A percentile compares a stretch with the other conserved stretches of the same genome.
Conservation (phyloP, 768 basidiomycete genomes). For the Roridomyces roridus region DNA sequence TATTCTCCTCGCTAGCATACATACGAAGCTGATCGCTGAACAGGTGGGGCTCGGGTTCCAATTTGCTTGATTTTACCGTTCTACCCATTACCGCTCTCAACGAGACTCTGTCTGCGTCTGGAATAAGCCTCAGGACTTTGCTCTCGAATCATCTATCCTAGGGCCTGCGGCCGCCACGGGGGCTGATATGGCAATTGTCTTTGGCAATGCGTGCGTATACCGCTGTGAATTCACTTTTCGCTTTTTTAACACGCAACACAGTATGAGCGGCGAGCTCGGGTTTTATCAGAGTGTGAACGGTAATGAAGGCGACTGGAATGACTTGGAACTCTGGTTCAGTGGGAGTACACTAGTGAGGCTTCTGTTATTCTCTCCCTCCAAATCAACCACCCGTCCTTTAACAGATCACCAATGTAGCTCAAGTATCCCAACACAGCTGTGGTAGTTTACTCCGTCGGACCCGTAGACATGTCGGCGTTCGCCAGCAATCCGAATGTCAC, state of each 20-base stretch:
- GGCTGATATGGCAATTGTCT: slow-evolving; percentile 64
- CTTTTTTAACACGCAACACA: slow-evolving; percentile 18
- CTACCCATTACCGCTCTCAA: slow-evolving; percentile 54
- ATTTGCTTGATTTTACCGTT: slow-evolving; percentile 49
- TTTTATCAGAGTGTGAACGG: slow-evolving; percentile 67
- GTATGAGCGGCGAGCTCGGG: slow-evolving; percentile 58
- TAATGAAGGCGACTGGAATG: slow-evolving; percentile 65
- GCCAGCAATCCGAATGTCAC: slow-evolving; percentile 77
- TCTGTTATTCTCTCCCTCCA: slow-evolving; percentile 1
- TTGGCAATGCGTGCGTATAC: slow-evolving; percentile 60
- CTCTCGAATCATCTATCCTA: slow-evolving; percentile 48
- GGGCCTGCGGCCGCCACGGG: slow-evolving; percentile 47
- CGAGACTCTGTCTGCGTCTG: slow-evolving; percentile 40
- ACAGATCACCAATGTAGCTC: slow-evolving; percentile 63
- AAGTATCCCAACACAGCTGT: slow-evolving; percentile 80
- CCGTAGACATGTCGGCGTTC: slow-evolving; percentile 71
- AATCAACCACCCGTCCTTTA: slow-evolving; percentile 46
- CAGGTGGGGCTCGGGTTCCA: slow-evolving; percentile 60
- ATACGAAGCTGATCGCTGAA: slow-evolving; percentile 10
- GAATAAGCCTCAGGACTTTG: slow-evolving; percentile 48
- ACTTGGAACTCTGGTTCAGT: slow-evolving; percentile 62
- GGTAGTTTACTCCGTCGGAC: slow-evolving; percentile 80
- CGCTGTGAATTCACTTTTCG: slow-evolving; percentile 33
- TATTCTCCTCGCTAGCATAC: slow-evolving; percentile 13
- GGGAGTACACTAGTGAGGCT: slow-evolving; percentile 53